A percentile compares a stretch with the other conserved stretches of the same genome.
phyloP scores from a whole-genome alignment of 108 stramenopile genomes.

The Craspedostauros australis region DNA sequence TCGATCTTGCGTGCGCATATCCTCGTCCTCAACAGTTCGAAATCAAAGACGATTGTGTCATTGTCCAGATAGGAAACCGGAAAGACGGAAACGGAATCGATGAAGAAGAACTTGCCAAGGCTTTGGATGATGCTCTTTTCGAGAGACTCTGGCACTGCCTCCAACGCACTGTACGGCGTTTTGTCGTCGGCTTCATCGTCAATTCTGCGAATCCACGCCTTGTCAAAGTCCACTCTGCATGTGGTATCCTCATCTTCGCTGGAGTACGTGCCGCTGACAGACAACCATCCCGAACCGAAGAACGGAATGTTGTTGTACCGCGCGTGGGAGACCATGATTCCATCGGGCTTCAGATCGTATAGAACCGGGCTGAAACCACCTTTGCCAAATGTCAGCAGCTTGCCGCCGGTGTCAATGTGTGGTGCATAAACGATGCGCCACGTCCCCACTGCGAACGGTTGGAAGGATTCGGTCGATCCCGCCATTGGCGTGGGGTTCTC shows the following conservation, averaged over 20 bases:
- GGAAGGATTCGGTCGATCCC: slow-evolving; percentile 40
- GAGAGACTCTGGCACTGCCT: slow-evolving; percentile 46
- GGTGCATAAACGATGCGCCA: slow-evolving; percentile 69
- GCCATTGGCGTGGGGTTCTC: slow-evolving; percentile 27
- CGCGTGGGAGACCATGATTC: slow-evolving; percentile 53
- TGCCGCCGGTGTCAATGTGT: slow-evolving; percentile 57
- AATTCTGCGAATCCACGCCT: slow-evolving; percentile 45
- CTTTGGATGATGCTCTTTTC: slow-evolving; percentile 40
- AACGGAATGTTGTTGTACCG: slow-evolving; percentile 48
- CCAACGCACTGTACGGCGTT: slow-evolving; percentile 31
- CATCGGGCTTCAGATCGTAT: slow-evolving; percentile 44
- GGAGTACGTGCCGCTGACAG: slow-evolving; percentile 64
- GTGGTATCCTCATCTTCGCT: slow-evolving; percentile 37
- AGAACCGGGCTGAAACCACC: slow-evolving; percentile 29
- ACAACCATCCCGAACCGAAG: slow-evolving; percentile 35
- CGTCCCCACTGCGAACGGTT: slow-evolving; percentile 42
- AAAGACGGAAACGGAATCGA: slow-evolving; percentile 62
- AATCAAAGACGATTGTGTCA: slow-evolving; percentile 77
- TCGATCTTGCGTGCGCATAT: slow-evolving; percentile 77
- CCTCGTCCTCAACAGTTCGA: slow-evolving; percentile 64
- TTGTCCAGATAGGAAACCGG: slow-evolving; percentile 66
- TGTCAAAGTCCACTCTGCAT: slow-evolving; percentile 68
- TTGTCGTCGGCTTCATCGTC: neutral
- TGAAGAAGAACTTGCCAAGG: slow-evolving; percentile 45
- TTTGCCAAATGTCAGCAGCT: slow-evolving; percentile 4